Percentiles rank a stretch among this genome's conserved stretches.
phyloP scores from a whole-genome alignment of 371 early-diverging fungal species.

The Rhizopus delemar region DNA sequence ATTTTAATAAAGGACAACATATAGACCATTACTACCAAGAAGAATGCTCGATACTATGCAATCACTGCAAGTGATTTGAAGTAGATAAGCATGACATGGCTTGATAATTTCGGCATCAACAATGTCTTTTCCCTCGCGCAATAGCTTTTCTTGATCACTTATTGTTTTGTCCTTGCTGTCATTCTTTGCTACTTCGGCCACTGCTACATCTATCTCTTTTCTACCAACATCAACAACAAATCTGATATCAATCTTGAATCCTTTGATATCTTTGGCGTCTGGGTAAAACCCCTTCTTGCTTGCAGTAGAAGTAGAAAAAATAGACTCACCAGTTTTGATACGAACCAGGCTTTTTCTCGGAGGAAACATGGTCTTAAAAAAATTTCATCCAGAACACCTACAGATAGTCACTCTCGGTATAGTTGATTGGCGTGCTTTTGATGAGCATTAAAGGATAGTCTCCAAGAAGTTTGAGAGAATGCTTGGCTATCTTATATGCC shows the following conservation, averaged over 20 bases:
- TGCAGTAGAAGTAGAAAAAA: conserved; percentile 1
- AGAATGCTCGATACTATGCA: conserved; percentile 14
- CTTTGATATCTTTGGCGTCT: conserved; percentile 2
- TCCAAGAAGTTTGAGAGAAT: too few relatives aligned
- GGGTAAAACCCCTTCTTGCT: conserved; percentile 12
- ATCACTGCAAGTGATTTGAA: conserved; percentile 11
- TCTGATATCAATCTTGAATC: conserved; percentile 13
- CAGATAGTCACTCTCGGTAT: conserved; percentile 9
- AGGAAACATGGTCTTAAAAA: conserved; percentile 13
- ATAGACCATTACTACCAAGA: conserved; percentile 9
- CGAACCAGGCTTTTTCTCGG: conserved; percentile 4
- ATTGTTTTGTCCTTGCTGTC: conserved; percentile 14
- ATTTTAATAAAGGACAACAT: conserved; percentile 14
- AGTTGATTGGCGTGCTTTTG: neutral
- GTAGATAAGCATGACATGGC: conserved; percentile 11
- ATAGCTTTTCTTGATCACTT: conserved; percentile 14
- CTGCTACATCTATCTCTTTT: conserved; percentile 10
- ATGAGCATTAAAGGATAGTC: conserved; percentile 1
- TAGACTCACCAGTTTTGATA: conserved; percentile 18
- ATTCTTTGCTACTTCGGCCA: conserved; percentile 11
- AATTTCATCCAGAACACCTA: conserved; percentile 10
- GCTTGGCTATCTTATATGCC: too few relatives aligned
- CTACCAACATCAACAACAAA: conserved; percentile 6
- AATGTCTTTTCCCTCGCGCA: conserved; percentile 14
- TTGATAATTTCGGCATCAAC: conserved; percentile 3